Base-by-base conservation (phyloP, 1,139 yeast species). In the Lodderomyces oxycetoniae region DNA sequence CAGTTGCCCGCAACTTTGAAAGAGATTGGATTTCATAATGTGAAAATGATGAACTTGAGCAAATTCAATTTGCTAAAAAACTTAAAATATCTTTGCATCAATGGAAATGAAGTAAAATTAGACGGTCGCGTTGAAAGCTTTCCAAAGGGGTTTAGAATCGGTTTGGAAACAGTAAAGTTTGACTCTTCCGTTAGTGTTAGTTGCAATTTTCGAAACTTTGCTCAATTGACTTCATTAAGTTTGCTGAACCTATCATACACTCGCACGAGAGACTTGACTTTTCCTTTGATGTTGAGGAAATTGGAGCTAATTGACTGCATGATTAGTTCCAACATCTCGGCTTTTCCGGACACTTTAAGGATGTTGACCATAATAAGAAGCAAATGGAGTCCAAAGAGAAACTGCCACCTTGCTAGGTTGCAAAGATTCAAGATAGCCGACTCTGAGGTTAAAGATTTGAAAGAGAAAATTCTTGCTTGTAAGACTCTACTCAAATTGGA, bases 341-440 rank as follows among this genome's bases (percentile, higher is more conserved):
- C 41, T 8, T 38, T 43, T 22, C 46, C 46, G n/a, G 42, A 41
- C 25, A 30, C 41, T 5, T 35, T 43, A 26, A 32, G 32, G 31
- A 12, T 20, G n/a, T 40, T 43, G 31, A 26, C 8, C n/a, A 35
- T 43, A 6, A 36, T 20, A 5, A 31, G 37, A 13, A 36, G 45
- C 11, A 43, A 34, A 31, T 43, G 46, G 46, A 37, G 41, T 21
- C 24, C 31, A 4, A 40, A 40, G 21, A 28, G 27, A 16, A 37
- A 34, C 30, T 33, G 38, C 27, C 41, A 40, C 28, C 17, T 43
- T 11, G 26, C 33, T 8, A 32, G 37, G 2, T 26, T 43, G 17
- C 39, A 33, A 29, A 36, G 35, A 20, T 38, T 43, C 13, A 33
- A 28, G 22, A 21, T 43, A 13, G 13, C 13, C 8, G 30, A 40